phyloP scores from a whole-genome alignment of 163 green algal species.

The Scenedesmus sp. region DNA sequence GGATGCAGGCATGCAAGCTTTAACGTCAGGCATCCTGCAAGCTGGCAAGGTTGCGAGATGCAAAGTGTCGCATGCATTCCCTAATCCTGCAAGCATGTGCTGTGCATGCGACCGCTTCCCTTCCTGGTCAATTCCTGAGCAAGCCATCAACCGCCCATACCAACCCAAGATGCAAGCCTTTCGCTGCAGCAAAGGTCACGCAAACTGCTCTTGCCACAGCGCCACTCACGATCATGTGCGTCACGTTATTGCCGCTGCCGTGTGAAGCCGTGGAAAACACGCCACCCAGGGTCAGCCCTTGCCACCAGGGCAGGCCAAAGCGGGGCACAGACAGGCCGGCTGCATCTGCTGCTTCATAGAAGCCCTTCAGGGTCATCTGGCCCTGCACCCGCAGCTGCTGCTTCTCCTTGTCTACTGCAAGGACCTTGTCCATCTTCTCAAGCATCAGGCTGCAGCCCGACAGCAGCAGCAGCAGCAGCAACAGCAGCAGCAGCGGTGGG shows the following conservation, averaged over 20 bases:
- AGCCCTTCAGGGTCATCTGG: conserved; percentile 37
- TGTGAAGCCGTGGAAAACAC: conserved; percentile 40
- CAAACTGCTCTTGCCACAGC: too few relatives aligned
- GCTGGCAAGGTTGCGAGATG: too few relatives aligned
- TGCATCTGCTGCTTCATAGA: conserved; percentile 22
- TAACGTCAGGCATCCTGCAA: too few relatives aligned
- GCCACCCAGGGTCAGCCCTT: conserved; percentile 43
- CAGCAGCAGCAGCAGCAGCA: neutral
- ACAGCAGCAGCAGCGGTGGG: too few relatives aligned
- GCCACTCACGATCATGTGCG: conserved; percentile 44
- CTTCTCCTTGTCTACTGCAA: conserved; percentile 27
- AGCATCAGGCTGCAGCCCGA: conserved; percentile 14
- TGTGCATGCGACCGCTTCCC: too few relatives aligned
- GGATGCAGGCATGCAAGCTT: neutral
- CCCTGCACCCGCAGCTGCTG: conserved; percentile 35
- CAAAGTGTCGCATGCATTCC: too few relatives aligned
- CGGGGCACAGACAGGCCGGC: neutral
- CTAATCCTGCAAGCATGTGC: too few relatives aligned
- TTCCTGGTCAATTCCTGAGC: too few relatives aligned
- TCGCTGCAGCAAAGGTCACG: too few relatives aligned
- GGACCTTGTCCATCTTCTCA: conserved; percentile 41
- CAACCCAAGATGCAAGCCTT: too few relatives aligned
- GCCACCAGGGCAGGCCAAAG: conserved; percentile 30
- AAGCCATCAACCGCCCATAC: too few relatives aligned
- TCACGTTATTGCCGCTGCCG: conserved; percentile 47